phyloP scores from a whole-genome alignment of 139 green algal genomes.

The Chlamydomonas urium region DNA sequence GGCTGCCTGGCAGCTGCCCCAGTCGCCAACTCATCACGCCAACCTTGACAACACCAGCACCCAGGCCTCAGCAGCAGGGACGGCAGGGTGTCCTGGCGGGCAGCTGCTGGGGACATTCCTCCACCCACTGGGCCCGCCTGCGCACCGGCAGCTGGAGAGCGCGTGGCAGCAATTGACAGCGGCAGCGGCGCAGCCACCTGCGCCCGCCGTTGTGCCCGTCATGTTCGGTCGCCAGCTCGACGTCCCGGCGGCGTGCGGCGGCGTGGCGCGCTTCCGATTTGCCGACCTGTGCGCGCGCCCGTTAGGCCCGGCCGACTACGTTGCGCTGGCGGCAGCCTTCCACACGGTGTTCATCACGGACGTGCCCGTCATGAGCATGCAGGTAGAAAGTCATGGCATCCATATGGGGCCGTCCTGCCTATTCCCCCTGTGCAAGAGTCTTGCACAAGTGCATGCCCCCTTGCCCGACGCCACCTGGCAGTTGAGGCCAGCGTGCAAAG shows the following conservation, averaged over 20 bases:
- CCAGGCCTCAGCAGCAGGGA: slow-evolving; percentile 17
- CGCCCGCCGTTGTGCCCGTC: slow-evolving; percentile 33
- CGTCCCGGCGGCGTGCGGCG: slow-evolving; percentile 33
- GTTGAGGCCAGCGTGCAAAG: too few relatives aligned
- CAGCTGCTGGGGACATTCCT: slow-evolving; percentile 14
- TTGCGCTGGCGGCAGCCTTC: slow-evolving; percentile 64
- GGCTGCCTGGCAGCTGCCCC: too few relatives aligned
- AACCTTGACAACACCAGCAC: too few relatives aligned
- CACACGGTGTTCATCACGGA: slow-evolving; percentile 72
- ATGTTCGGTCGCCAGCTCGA: slow-evolving; percentile 68
- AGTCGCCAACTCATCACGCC: too few relatives aligned
- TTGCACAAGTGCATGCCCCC: too few relatives aligned
- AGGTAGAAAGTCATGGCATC: too few relatives aligned
- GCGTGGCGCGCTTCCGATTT: slow-evolving; percentile 54
- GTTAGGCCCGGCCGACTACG: slow-evolving; percentile 75
- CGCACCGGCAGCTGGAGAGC: slow-evolving; percentile 16
- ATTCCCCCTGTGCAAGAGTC: too few relatives aligned
- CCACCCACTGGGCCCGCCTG: neutral
- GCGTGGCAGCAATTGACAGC: neutral
- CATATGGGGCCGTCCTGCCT: too few relatives aligned
- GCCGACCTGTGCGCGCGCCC: slow-evolving; percentile 54
- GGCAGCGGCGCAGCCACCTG: neutral
- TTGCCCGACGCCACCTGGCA: too few relatives aligned
- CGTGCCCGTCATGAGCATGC: slow-evolving; percentile 70
- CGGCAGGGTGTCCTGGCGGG: neutral